Percentiles rank a stretch among this genome's conserved stretches.
phyloP scores from a whole-genome alignment of 768 basidiomycete genomes.

The Trametes villosa region DNA sequence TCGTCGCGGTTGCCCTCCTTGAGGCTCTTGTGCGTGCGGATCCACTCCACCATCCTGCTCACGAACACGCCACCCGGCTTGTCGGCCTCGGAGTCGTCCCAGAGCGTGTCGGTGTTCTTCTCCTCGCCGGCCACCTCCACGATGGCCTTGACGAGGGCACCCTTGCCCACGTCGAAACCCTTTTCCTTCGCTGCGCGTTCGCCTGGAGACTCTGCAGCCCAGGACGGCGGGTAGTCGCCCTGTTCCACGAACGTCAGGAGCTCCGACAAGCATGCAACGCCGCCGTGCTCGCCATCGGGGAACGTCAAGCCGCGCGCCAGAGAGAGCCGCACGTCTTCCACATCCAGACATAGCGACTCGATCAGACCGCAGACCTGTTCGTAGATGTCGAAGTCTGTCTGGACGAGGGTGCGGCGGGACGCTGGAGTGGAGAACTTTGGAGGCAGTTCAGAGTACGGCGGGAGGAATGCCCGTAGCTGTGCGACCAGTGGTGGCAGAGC shows the following conservation, averaged over 20 bases:
- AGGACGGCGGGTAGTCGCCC: slow-evolving; percentile 68
- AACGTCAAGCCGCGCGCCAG: slow-evolving; percentile 69
- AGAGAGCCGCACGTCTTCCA: slow-evolving; percentile 73
- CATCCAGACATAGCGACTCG: slow-evolving; percentile 78
- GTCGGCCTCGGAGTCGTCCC: slow-evolving; percentile 62
- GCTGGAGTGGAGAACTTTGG: slow-evolving; percentile 45
- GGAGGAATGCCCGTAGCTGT: slow-evolving; percentile 62
- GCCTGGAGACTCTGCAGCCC: slow-evolving; percentile 49
- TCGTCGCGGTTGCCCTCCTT: slow-evolving; percentile 61
- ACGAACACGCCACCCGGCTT: slow-evolving; percentile 75
- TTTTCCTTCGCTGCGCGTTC: slow-evolving; percentile 68
- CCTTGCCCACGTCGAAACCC: slow-evolving; percentile 81
- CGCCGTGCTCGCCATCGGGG: slow-evolving; percentile 54
- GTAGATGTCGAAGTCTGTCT: slow-evolving; percentile 71
- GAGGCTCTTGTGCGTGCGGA: slow-evolving; percentile 55
- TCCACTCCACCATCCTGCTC: slow-evolving; percentile 75
- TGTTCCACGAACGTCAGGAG: slow-evolving; percentile 78
- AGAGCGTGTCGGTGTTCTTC: slow-evolving; percentile 76
- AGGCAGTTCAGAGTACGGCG: slow-evolving; percentile 49
- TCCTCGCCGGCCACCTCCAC: slow-evolving; percentile 87
- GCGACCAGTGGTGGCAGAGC: slow-evolving; percentile 66
- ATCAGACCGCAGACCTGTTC: slow-evolving; percentile 77
- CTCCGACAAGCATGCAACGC: slow-evolving; percentile 59
- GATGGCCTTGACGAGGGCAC: slow-evolving; percentile 81
- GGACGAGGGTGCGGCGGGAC: slow-evolving; percentile 50